A percentile compares a stretch with the other conserved stretches of the same genome.
Conservation (phyloP, 2,329 filamentous ascomycete genomes). For the Trichoderma arundinaceum region DNA sequence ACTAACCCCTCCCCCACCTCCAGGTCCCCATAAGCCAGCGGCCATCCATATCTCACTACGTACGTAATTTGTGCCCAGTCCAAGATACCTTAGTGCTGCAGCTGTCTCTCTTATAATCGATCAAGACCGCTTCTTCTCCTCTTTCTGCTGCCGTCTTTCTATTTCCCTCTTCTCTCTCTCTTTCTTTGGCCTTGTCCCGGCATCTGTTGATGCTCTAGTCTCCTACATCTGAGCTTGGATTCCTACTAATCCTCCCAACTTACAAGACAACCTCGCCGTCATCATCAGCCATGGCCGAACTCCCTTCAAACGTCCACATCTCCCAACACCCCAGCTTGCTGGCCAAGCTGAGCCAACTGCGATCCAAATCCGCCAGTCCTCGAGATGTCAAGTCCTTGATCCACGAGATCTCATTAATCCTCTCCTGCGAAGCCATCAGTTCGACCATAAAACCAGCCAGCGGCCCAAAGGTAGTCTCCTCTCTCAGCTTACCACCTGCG, state of each 20-base stretch:
- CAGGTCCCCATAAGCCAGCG: background rate
- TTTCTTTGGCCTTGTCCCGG: conserved; percentile 1
- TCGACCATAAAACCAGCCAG: conserved; percentile 61
- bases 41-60: background rate
- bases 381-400: conserved; percentile 81
- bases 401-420: conserved; percentile 82
- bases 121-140: conserved; percentile 12
- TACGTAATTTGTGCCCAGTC: conserved; percentile 30
- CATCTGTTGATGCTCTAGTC: background rate
- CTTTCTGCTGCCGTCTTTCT: background rate
- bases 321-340: conserved; percentile 84
- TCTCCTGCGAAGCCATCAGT: conserved; percentile 81
- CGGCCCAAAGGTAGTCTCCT: conserved; percentile 65
- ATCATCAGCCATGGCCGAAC: conserved; percentile 43
- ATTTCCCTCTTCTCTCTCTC: background rate
- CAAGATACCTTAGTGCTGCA: conserved; percentile 3
- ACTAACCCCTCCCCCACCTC: conserved; percentile 26
- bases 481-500: background rate
- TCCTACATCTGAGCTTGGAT: background rate
- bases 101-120: background rate
- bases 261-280: background rate
- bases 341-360: conserved; percentile 88
- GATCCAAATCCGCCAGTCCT: conserved; percentile 71
- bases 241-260: too few species aligned
- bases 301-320: conserved; percentile 72